Evolutionary conservation across 345 rosid species (phyloP), one percentile per base, ranked within the genome.

Genomic region (Syzygium grande): DNA sequence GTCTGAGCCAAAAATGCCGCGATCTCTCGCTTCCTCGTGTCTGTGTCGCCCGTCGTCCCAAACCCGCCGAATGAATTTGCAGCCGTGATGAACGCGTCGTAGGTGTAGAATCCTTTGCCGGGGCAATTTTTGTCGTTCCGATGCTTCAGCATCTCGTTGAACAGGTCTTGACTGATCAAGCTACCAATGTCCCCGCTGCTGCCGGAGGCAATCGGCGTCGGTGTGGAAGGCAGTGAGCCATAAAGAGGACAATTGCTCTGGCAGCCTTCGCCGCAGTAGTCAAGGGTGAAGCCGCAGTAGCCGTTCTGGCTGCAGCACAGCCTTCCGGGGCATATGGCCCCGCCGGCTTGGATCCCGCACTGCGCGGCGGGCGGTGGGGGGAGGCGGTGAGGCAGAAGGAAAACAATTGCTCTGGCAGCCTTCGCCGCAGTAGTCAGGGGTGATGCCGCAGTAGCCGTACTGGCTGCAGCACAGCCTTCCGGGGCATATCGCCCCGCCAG

Each of bases 121-220:
- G 87, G 89, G 85, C 89, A 88, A 46, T 22, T 63, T 29, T 30
- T 87, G 34, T 88, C 89, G 19, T 88, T 85, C 22, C 87, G 46
- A 78, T 88, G 89, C 87, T 88, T 88, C 54, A 88, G 55, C 87
- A 88, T 88, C 79, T 88, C 73, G 54, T 88, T 29, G 49, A 88
- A 88, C 78, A 52, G 23, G 15, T 68, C 87, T 54, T 84, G 51
- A 49, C 87, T 85, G 87, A 88, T 85, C 52, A 88, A 25, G 9
- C 73, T 9, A 38, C 89, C 38, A 17, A 88, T 78, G 52, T 88
- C 89, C 23, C 85, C 53, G 2, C 88, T n/a, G 6, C 63, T n/a
- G 5, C n/a, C 63, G 2, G 63, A 56, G n/a, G 61, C n/a, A 9
- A 13, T 56, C 12, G 63, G 63, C 5, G 59, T 55, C 25, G 11